Evolutionary conservation across 331 rosid species (phyloP), one percentile per base, ranked within the genome.

Genomic region (Spiraea crenata): DNA sequence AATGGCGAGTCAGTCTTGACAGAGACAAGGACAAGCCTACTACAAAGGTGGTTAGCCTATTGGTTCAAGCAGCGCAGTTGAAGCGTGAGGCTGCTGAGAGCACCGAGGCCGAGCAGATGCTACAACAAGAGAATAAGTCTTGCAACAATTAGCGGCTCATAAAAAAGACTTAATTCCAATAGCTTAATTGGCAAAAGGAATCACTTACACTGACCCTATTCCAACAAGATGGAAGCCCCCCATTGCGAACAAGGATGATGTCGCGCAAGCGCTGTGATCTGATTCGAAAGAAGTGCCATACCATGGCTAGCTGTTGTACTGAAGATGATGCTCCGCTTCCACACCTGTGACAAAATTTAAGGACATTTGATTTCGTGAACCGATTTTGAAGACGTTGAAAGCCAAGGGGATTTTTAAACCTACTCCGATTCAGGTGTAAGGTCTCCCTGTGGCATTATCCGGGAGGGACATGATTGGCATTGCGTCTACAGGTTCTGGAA

Each of bases 381-480:
- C 92, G 4, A 66, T 92, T 80, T 67, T 92, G 86, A 86, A 86
- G 87, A 88, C 13, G 76, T 78, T 89, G 79, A 87, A 82, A 73
- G 85, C 79, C 12, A 92, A 86, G 77, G 95, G 96, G 42, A 92
- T 92, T 67, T 91, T 89, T 65, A 96, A 88, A 51, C 98, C 96
- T 0, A 92, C 96, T 1, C 96, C 95, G 3, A 88, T 92, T 82
- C 96, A 92, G 82, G 98, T 92, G 60, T 96, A 90, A 63, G 98
- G 96, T 45, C 92, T 92, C 72, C 98, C 96, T 6, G 98, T 92
- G 72, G 77, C 83, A 69, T 85, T 88, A 55, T 80, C 98, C 0
- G 92, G 98, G 16, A 68, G 96, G 74, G 96, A 90, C 80, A 92
- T 90, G 96, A 92, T 90, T 74, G 98, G 98, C 55, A 90, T 92